Percentiles rank a stretch among this genome's conserved stretches.
Evolutionary conservation across 1,284 basidiomycete genomes (phyloP).

Genomic region (Puccinia coronata): DNA sequence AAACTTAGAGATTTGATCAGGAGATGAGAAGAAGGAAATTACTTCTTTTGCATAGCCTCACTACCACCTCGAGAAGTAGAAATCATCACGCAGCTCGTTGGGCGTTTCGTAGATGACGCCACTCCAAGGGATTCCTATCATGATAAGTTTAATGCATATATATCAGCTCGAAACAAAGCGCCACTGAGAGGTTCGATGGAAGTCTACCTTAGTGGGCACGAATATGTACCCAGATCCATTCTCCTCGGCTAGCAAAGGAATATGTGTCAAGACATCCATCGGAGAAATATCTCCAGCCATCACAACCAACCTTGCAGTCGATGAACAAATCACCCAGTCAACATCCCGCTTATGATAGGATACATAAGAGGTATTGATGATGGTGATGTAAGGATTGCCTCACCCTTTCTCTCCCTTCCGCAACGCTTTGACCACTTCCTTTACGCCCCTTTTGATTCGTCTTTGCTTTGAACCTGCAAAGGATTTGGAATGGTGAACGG

Average conservation of each 20-base stretch:
- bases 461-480: constrained; percentile 78
- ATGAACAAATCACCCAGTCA: background rate
- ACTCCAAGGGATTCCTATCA: constrained; percentile 88
- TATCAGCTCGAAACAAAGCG: background rate
- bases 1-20: background rate
- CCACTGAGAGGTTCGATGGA: background rate
- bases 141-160: constrained; percentile 62
- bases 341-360: constrained; percentile 36
- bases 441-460: constrained; percentile 90
- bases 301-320: constrained; percentile 67
- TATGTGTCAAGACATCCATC: constrained; percentile 95
- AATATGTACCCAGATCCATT: constrained; percentile 86
- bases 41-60: constrained; percentile 44
- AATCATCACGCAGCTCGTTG: constrained; percentile 96
- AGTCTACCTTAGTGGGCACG: constrained; percentile 56
- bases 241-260: constrained; percentile 93
- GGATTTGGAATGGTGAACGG: background rate
- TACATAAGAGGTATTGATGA: background rate
- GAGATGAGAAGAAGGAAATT: background rate
- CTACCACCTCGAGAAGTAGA: constrained; percentile 54
- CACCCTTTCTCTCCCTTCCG: constrained; percentile 93
- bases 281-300: constrained; percentile 97
- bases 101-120: constrained; percentile 93
- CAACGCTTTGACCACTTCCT: constrained; percentile 93
- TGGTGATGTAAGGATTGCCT: constrained; percentile 55